Base-by-base conservation (phyloP, 306 rosid genomes). In the Trifolium pratense region DNA sequence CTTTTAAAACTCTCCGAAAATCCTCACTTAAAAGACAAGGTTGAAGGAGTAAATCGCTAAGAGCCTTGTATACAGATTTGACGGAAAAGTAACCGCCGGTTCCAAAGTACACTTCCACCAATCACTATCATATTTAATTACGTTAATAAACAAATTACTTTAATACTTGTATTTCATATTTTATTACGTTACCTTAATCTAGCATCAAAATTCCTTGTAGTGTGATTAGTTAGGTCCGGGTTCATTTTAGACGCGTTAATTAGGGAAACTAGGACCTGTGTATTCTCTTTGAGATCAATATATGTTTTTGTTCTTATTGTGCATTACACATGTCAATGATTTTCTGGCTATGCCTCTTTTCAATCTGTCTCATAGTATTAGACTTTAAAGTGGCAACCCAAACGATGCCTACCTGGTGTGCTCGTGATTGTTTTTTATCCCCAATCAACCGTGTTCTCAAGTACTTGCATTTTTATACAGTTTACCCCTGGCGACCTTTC, bases 271-370 rank as follows among this genome's bases (percentile, higher is more conserved):
- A 51, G 53, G 53, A 74, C 5, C 7, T 31, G 16, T 59, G 43
- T 42, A 43, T 62, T 15, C 11, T 53, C 53, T 52, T 39, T 65
- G 69, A 39, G 34, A 39, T 25, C 18, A 55, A 39, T 37, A 3
- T 75, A 39, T 51, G 52, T 57, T 37, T 23, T 12, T 70, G 29
- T 72, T 23, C 5, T 14, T 16, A 29, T 11, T 16, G 26, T 6
- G 21, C 18, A 39, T 55, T 20, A 12, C 36, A 3, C 31, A 52
- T 34, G 60, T 10, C 15, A 20, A 9, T 10, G 52, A n/a, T 49
- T 71, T 56, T 66, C 8, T 43, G 65, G 55, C 39, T 11, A 32
- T 34, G 71, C 57, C 56, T 39, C 59, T 65, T 52, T 52, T 75
- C 20, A 21, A 18, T 46, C 16, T 29, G 7, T 68, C 26, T 48